Evolutionary conservation across 257 asterid species (phyloP).

Genomic region (Solanum lignicaule): DNA sequence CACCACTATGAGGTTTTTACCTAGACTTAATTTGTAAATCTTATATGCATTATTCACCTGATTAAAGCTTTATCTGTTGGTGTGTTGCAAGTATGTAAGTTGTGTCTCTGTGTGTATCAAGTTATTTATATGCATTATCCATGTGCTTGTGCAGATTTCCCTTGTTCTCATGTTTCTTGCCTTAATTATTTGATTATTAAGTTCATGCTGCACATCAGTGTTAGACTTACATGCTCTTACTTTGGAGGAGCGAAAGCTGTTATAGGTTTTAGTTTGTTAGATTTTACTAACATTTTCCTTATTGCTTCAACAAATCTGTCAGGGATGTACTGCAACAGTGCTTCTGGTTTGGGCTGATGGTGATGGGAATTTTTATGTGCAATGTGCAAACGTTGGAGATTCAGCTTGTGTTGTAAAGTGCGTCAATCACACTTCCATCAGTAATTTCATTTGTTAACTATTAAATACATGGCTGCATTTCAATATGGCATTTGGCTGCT

Average conservation of each 20-base stretch:
- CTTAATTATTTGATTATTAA: neutral
- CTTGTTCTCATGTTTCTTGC: neutral
- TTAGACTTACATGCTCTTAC: neutral
- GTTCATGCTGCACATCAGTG: neutral
- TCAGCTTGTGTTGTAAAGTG: conserved; percentile 89
- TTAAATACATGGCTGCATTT: neutral
- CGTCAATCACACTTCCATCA: conserved; percentile 19
- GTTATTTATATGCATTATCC: neutral
- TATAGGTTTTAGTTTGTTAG: neutral
- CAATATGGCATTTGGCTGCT: neutral
- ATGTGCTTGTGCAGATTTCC: neutral
- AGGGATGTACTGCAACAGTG: conserved; percentile 98
- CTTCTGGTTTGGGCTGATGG: conserved; percentile 82
- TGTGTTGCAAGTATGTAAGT: neutral
- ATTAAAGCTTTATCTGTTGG: neutral
- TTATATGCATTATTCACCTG: neutral
- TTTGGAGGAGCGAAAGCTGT: neutral
- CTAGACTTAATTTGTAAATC: conserved; percentile 2
- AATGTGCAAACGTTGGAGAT: conserved; percentile 99
- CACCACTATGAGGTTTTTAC: conserved; percentile 81
- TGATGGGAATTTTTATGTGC: conserved; percentile 50
- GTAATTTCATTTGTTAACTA: neutral
- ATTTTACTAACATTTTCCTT: neutral
- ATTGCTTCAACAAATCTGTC: conserved; percentile 25
- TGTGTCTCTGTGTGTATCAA: neutral